These are phyloP conservation scores for Exophiala dermatitidis DNA, from an alignment of 2,329 filamentous ascomycete genomes.

Conservation along the genomic window DNA sequence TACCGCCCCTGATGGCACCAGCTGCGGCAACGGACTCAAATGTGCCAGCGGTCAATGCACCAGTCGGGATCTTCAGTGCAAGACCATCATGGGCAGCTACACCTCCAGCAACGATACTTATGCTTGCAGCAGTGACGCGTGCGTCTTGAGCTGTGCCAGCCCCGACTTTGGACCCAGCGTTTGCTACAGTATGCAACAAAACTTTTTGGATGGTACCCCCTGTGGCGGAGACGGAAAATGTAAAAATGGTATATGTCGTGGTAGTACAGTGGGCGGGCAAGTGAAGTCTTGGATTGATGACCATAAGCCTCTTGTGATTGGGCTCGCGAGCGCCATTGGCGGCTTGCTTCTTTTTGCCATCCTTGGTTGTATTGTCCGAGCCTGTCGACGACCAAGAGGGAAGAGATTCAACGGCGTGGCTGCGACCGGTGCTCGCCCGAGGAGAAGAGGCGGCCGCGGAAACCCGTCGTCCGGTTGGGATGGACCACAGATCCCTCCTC, in stretches of 20 bases:
- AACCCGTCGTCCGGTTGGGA: slow-evolving; percentile 16
- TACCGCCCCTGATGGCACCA: slow-evolving; percentile 60
- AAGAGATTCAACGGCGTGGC: slow-evolving; percentile 8
- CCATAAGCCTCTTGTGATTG: slow-evolving; percentile 77
- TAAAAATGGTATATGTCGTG: slow-evolving; percentile 67
- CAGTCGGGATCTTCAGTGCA: slow-evolving; percentile 81
- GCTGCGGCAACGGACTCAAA: slow-evolving; percentile 63
- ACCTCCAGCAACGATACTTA: slow-evolving; percentile 68
- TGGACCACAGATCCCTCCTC: slow-evolving; percentile 23
- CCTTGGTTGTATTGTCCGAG: slow-evolving; percentile 57
- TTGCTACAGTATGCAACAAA: slow-evolving; percentile 75
- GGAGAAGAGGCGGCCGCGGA: background rate
- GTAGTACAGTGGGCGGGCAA: slow-evolving; percentile 61
- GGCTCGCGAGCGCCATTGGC: slow-evolving; percentile 64
- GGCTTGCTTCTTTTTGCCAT: slow-evolving; percentile 64
- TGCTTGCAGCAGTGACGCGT: slow-evolving; percentile 67
- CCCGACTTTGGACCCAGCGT: slow-evolving; percentile 57
- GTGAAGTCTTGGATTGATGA: slow-evolving; percentile 67
- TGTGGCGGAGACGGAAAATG: slow-evolving; percentile 78
- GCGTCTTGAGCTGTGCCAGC: slow-evolving; percentile 67
- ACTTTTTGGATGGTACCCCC: slow-evolving; percentile 85
- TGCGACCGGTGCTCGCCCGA: background rate
- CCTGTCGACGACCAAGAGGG: slow-evolving; percentile 40
- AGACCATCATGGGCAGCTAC: slow-evolving; percentile 69
- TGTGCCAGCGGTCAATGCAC: slow-evolving; percentile 95